A percentile compares a stretch with the other conserved stretches of the same genome.
Conservation (phyloP, 768 basidiomycete species). For the Leccinum aurantiacum region DNA sequence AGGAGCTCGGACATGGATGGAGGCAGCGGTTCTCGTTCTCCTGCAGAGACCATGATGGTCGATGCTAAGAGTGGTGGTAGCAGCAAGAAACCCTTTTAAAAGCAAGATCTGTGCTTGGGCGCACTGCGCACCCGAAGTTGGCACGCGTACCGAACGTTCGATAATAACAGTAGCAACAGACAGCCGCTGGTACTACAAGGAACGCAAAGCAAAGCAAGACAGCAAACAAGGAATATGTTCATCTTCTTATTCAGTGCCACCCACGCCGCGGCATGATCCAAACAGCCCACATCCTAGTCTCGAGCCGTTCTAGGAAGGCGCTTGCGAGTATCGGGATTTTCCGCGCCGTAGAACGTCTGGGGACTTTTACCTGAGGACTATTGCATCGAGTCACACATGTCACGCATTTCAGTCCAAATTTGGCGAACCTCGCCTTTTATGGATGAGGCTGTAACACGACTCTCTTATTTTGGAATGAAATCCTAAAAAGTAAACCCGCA, state of each 20-base stretch:
- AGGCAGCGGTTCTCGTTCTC: constrained; percentile 5
- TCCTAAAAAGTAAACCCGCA: background rate
- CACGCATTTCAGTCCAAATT: background rate
- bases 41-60: background rate
- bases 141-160: no score
- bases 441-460: background rate
- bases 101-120: no score
- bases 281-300: background rate
- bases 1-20: constrained; percentile 2
- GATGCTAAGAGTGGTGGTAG: no score
- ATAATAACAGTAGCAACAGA: no score
- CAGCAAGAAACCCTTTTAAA: no score
- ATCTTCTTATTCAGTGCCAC: background rate
- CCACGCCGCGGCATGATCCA: background rate
- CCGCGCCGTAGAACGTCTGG: background rate
- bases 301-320: background rate
- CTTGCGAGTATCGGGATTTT: background rate
- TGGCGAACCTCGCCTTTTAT: background rate
- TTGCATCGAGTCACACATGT: background rate
- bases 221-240: background rate
- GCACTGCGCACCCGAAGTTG: no score
- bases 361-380: background rate
- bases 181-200: background rate
- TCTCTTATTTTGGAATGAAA: background rate
- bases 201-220: background rate